Percentiles rank a stretch among this genome's conserved stretches.
Conservation (phyloP, 2,329 filamentous ascomycete genomes). For the Colletotrichum falcatum region DNA sequence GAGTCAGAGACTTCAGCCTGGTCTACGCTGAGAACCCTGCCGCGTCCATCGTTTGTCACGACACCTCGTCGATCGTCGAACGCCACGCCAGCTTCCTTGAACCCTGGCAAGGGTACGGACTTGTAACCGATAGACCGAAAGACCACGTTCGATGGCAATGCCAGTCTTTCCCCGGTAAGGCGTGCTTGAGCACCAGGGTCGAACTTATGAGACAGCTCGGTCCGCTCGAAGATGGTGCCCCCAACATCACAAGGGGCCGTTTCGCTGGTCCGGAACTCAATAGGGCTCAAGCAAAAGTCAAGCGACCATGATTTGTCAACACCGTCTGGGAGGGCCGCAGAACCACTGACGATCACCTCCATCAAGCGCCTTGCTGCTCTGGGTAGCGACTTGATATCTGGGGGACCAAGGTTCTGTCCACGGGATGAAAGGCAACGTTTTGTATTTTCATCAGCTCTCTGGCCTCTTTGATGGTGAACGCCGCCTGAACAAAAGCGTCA, state of each 20-base stretch:
- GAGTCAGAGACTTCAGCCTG: constrained; percentile 47
- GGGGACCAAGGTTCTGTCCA: constrained; percentile 76
- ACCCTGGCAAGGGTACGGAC: constrained; percentile 80
- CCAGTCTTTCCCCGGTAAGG: constrained; percentile 61
- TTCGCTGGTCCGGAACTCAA: constrained; percentile 69
- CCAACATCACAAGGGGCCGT: constrained; percentile 64
- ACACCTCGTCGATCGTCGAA: constrained; percentile 82
- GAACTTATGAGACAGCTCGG: constrained; percentile 66
- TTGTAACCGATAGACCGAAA: constrained; percentile 98
- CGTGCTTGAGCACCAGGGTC: constrained; percentile 62
- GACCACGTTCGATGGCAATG: constrained; percentile 76
- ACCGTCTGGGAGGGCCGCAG: constrained; percentile 59
- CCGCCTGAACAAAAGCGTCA: constrained; percentile 68
- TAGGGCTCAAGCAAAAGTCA: constrained; percentile 86
- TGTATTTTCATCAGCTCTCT: constrained; percentile 87
- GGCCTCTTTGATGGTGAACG: constrained; percentile 95
- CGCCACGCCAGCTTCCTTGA: constrained; percentile 77
- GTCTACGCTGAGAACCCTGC: constrained; percentile 69
- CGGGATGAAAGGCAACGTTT: constrained; percentile 76
- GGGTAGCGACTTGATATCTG: constrained; percentile 75
- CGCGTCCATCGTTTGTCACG: constrained; percentile 84
- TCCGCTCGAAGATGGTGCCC: constrained; percentile 76
- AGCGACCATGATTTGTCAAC: constrained; percentile 82
- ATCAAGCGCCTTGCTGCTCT: constrained; percentile 82
- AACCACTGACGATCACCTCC: constrained; percentile 84